These are phyloP conservation scores for Prosopis cineraria DNA, from an alignment of 306 rosid genomes.

Conservation along the genomic window DNA sequence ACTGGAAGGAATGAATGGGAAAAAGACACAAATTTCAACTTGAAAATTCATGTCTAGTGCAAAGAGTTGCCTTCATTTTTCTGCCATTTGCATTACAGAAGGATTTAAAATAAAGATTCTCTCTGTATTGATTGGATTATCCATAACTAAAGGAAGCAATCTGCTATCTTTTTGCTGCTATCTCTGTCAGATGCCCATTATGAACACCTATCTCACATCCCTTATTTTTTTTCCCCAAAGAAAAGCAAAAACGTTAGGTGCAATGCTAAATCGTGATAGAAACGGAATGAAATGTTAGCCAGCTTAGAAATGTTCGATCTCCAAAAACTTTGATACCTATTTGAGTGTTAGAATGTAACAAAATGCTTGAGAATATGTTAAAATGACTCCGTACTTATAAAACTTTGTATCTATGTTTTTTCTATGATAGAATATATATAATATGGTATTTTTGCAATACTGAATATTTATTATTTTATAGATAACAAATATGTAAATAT, in stretches of 20 bases:
- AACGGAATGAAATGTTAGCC: background rate
- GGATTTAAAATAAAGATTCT: background rate
- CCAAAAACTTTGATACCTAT: background rate
- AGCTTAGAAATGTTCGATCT: background rate
- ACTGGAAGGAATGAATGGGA: conserved; percentile 1
- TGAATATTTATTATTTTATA: background rate
- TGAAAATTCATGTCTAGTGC: conserved; percentile 21
- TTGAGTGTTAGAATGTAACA: background rate
- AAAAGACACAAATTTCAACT: background rate
- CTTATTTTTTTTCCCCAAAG: background rate
- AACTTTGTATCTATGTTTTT: background rate
- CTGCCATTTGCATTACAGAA: background rate
- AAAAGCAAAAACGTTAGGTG: background rate
- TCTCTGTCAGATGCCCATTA: background rate
- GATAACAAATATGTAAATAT: background rate
- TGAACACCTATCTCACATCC: background rate
- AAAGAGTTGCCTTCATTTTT: conserved; percentile 12
- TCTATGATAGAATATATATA: background rate
- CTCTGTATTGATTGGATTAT: conserved; percentile 25
- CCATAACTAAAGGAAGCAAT: background rate
- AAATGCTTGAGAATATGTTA: background rate
- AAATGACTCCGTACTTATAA: background rate
- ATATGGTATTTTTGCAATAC: background rate
- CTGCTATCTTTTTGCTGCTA: background rate
- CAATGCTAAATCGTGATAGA: background rate